These are phyloP conservation scores for Pichia terricola DNA, from an alignment of 1,139 yeast genomes.

Conservation along the genomic window DNA sequence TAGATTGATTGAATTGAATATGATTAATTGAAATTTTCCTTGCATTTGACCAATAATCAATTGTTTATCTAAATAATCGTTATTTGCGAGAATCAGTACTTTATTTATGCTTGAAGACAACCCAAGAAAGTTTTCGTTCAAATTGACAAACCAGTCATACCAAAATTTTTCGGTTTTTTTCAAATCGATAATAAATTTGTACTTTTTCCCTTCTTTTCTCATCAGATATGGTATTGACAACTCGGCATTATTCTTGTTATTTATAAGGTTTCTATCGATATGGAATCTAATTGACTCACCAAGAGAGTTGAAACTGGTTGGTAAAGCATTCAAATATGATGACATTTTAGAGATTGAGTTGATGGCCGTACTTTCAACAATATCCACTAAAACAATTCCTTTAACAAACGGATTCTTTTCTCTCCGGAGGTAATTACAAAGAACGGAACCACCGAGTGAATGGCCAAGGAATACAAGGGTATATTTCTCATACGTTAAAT, in stretches of 20 bases:
- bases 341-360: conserved; percentile 62
- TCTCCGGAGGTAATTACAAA: conserved; percentile 38
- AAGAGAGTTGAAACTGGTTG: conserved; percentile 42
- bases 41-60: conserved; percentile 96
- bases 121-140: conserved; percentile 54
- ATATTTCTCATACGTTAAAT: conserved; percentile 15
- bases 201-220: conserved; percentile 12
- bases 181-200: conserved; percentile 59
- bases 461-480: conserved; percentile 62
- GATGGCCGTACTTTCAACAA: conserved; percentile 88
- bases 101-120: conserved; percentile 43
- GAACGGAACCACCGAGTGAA: conserved; percentile 83
- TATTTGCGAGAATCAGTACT: conserved; percentile 75
- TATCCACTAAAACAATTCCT: conserved; percentile 50
- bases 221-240: conserved; percentile 52
- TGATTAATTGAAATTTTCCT: conserved; percentile 82
- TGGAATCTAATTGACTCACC: conserved; percentile 81
- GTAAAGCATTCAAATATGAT: conserved; percentile 50
- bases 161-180: conserved; percentile 55
- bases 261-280: conserved; percentile 40
- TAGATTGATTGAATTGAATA: conserved; percentile 33
- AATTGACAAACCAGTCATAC: conserved; percentile 69
- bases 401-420: conserved; percentile 1
- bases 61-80: conserved; percentile 76
- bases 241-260: conserved; percentile 54